Evolutionary conservation across 306 rosid genomes (phyloP), one percentile per base, ranked within the genome.

Genomic region (Medicago arabica): DNA sequence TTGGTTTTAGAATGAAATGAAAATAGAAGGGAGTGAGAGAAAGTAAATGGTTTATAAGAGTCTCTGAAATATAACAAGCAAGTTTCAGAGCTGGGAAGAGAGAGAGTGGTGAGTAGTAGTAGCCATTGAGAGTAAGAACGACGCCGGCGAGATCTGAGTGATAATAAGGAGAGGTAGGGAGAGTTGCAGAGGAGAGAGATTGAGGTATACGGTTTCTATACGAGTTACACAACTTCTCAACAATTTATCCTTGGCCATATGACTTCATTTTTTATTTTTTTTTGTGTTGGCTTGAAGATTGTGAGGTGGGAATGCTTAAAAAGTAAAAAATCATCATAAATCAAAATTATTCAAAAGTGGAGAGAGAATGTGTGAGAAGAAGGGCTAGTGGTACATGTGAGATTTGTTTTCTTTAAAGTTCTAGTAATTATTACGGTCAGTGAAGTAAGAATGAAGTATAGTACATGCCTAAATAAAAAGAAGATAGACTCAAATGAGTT

Each of bases 71-170:
- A 71, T 53, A 51, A 80, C 43, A 5, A 65, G 63, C 15, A 64
- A 79, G 87, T 79, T 49, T 83, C 78, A 81, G 81, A 68, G 67
- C 57, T 74, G 60, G 43, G 68, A 49, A 62, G 79, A 67, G 76
- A 76, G 57, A 19, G 76, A 77, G 21, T 14, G 46, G 67, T 77
- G 71, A 80, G 81, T 75, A 76, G 82, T 71, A 77, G 87, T 72
- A 79, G 79, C 47, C 31, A 66, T 13, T 46, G 15, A 4, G 31
- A 28, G 51, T n/a, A n/a, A n/a, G n/a, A n/a, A n/a, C n/a, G n/a
- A n/a, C n/a, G n/a, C n/a, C n/a, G n/a, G n/a, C n/a, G n/a, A n/a
- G n/a, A n/a, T n/a, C n/a, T n/a, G n/a, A n/a, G n/a, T n/a, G n/a
- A n/a, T n/a, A n/a, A n/a, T n/a, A n/a, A n/a, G n/a, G n/a, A n/a